These are phyloP conservation scores for Syncephalis fuscata DNA, from an alignment of 371 early-diverging fungal genomes.

Conservation along the genomic window DNA sequence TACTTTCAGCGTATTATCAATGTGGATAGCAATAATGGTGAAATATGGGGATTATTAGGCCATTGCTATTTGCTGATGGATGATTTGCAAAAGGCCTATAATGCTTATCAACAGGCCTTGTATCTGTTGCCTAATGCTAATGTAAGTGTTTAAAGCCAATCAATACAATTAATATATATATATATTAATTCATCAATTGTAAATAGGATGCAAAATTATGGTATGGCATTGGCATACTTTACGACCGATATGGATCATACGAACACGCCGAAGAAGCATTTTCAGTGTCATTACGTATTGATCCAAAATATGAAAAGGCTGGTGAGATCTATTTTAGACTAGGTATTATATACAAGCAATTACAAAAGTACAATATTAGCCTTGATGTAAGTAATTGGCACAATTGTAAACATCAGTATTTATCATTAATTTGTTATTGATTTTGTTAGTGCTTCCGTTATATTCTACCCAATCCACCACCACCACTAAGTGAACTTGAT, in stretches of 20 bases:
- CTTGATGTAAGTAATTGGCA: conserved; percentile 37
- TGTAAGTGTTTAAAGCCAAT: conserved; percentile 17
- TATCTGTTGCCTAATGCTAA: conserved; percentile 74
- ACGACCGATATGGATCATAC: conserved; percentile 89
- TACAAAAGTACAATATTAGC: conserved; percentile 71
- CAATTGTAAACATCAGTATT: background rate
- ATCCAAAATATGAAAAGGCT: conserved; percentile 83
- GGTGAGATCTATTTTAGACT: conserved; percentile 94
- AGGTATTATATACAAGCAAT: conserved; percentile 95
- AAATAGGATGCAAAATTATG: conserved; percentile 92
- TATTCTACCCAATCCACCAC: conserved; percentile 80
- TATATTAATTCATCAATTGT: background rate
- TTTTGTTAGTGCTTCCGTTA: conserved; percentile 76
- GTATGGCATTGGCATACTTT: conserved; percentile 96
- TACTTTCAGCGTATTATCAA: conserved; percentile 70
- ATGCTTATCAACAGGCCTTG: conserved; percentile 87
- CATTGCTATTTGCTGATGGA: conserved; percentile 91
- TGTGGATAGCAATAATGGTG: conserved; percentile 69
- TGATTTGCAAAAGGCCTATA: conserved; percentile 81
- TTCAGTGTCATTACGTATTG: conserved; percentile 74
- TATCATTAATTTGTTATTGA: background rate
- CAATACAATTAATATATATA: background rate
- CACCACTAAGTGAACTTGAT: conserved; percentile 83
- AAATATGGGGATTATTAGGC: conserved; percentile 84
- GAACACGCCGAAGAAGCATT: conserved; percentile 97